Evolutionary conservation across 2,329 filamentous ascomycete genomes (phyloP).

Genomic region (Fusarium drepaniforme): DNA sequence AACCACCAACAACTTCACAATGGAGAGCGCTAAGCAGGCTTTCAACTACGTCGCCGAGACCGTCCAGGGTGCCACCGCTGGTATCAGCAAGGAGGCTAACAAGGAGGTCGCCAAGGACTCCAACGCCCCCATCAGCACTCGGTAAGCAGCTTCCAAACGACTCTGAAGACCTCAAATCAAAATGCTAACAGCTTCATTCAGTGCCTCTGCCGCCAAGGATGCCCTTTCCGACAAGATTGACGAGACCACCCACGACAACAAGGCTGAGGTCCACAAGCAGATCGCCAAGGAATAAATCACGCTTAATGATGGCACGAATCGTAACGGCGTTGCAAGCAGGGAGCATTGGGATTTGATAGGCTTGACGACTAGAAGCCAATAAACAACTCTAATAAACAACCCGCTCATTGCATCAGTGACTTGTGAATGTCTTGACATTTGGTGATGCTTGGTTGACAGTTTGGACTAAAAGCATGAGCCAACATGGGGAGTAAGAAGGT

Average conservation of each 20-base stretch:
- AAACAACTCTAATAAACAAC: background rate
- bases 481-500: background rate
- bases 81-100: constrained; percentile 77
- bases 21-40: constrained; percentile 70
- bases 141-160: constrained; percentile 53
- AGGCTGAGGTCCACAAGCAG: constrained; percentile 58
- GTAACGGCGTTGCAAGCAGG: constrained; percentile 23
- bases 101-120: constrained; percentile 74
- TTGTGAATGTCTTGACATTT: background rate
- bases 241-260: constrained; percentile 54
- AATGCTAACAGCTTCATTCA: constrained; percentile 47
- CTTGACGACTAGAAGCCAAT: constrained; percentile 12
- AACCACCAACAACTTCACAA: constrained; percentile 50
- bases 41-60: constrained; percentile 78
- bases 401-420: background rate
- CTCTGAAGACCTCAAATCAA: background rate
- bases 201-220: constrained; percentile 61
- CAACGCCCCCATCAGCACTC: constrained; percentile 65
- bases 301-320: constrained; percentile 4
- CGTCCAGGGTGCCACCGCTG: constrained; percentile 67
- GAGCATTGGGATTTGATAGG: constrained; percentile 12
- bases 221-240: constrained; percentile 63
- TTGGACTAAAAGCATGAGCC: background rate
- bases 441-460: background rate
- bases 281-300: constrained; percentile 47